Base-by-base conservation (phyloP, 2,329 filamentous ascomycete species). In the Elsinoe necatrix region DNA sequence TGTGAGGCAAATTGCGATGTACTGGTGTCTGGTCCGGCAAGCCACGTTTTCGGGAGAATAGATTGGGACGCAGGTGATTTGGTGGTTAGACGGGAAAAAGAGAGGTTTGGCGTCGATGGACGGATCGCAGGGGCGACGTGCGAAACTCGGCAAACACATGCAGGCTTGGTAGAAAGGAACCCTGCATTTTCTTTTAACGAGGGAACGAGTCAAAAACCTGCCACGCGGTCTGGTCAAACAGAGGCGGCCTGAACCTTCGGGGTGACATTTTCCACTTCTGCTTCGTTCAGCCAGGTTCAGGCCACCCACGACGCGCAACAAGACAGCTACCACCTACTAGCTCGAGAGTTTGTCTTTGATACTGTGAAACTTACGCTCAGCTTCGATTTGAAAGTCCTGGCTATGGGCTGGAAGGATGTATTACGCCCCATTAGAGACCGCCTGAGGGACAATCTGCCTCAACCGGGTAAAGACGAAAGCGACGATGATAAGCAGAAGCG, bases 391-490 rank as follows among this genome's bases (percentile, higher is more conserved):
- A 20, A 2, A 25, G 35, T 12, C 16, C 6, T 21, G 2, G n/a
- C 7, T 7, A 45, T 57, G 5, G 68, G 67, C 16, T 73, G 69
- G 69, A 72, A 70, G 59, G 69, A 72, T 21, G 66, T 72, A 11
- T 58, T 72, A 20, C 62, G 68, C 29, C 71, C 71, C 1, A 72
- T 72, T 41, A 61, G 71, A 45, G 69, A 72, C 61, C 67, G 69
- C 9, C 68, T 71, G 48, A 66, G 69, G 27, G 68, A 73, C 55
- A 57, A 58, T 16, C 23, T 58, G 9, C 59, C 60, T 9, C 52
- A 55, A 6, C 48, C 29, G n/a, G 21, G 35, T 21, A 41, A 60
- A 18, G 37, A 39, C 8, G 25, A 56, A 25, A 35, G 56, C 50
- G 16, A 55, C 4, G 29, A 55, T 8, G 21, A 56, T 25, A 43